Conservation (phyloP, 164 flowering plant genomes). For the Berberis vulgaris region DNA sequence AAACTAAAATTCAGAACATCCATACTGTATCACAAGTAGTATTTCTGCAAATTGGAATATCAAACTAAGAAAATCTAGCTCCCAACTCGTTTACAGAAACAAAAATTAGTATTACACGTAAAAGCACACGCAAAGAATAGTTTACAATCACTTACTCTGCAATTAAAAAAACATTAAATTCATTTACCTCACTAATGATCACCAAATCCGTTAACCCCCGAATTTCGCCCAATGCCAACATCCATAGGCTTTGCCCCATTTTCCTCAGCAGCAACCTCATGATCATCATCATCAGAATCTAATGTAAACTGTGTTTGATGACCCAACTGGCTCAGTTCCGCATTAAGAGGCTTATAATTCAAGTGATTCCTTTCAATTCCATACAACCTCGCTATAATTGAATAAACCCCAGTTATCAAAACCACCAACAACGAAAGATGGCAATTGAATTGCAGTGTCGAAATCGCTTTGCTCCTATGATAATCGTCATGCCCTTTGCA, state of each 20-base stretch:
- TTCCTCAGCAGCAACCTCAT: conserved; percentile 25
- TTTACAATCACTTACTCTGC: conserved; percentile 5
- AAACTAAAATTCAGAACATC: background rate
- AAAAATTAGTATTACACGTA: background rate
- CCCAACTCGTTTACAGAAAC: conserved; percentile 1
- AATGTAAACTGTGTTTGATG: conserved; percentile 44
- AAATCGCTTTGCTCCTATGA: conserved; percentile 77
- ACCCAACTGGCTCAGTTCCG: conserved; percentile 42
- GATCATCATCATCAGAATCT: conserved; percentile 60
- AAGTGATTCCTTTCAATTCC: conserved; percentile 16
- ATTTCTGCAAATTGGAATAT: background rate
- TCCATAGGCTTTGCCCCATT: conserved; percentile 20
- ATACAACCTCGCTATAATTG: conserved; percentile 24
- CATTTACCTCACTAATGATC: conserved; percentile 37
- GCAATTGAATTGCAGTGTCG: conserved; percentile 82
- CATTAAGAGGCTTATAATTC: conserved; percentile 55
- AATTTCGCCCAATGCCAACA: conserved; percentile 10
- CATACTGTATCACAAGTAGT: background rate
- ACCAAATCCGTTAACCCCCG: conserved; percentile 47
- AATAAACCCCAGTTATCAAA: conserved; percentile 30
- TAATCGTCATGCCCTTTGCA: conserved; percentile 74
- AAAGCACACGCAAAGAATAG: background rate
- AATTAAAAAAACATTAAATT: background rate
- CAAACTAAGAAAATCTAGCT: background rate
- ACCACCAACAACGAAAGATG: conserved; percentile 76